These are phyloP conservation scores for Chrysophaeum taylorii DNA, from an alignment of 352 stramenopile species.

Conservation along the genomic window DNA sequence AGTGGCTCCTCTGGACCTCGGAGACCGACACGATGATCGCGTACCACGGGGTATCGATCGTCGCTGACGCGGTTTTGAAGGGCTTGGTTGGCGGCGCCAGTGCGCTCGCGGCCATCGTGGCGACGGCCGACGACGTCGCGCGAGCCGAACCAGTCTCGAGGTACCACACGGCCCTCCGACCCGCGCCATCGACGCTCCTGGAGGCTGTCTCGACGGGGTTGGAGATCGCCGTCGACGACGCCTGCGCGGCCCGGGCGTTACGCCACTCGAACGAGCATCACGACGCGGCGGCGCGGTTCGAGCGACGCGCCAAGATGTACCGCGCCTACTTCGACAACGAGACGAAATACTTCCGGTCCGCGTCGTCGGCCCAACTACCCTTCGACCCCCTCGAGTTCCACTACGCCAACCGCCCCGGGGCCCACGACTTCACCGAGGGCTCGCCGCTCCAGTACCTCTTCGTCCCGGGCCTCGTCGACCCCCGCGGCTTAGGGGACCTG, in stretches of 20 bases:
- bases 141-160: too few relatives aligned
- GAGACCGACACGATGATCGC: background rate
- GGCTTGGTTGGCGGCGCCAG: background rate
- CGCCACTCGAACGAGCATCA: background rate
- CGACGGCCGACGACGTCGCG: too few relatives aligned
- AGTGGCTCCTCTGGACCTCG: background rate
- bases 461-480: background rate
- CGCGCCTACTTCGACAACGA: background rate
- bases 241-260: background rate
- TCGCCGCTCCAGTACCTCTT: background rate
- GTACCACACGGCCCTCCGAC: too few relatives aligned
- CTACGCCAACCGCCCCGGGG: background rate
- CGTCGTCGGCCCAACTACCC: background rate
- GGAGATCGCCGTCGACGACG: background rate
- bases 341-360: background rate
- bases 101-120: background rate
- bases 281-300: background rate
- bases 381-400: background rate
- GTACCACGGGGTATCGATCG: background rate
- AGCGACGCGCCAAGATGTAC: background rate
- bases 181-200: too few relatives aligned
- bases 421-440: background rate
- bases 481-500: background rate
- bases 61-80: background rate
- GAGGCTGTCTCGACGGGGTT: background rate